Conservation (phyloP, 2,329 filamentous ascomycete genomes). For the Chaetomium sp. region DNA sequence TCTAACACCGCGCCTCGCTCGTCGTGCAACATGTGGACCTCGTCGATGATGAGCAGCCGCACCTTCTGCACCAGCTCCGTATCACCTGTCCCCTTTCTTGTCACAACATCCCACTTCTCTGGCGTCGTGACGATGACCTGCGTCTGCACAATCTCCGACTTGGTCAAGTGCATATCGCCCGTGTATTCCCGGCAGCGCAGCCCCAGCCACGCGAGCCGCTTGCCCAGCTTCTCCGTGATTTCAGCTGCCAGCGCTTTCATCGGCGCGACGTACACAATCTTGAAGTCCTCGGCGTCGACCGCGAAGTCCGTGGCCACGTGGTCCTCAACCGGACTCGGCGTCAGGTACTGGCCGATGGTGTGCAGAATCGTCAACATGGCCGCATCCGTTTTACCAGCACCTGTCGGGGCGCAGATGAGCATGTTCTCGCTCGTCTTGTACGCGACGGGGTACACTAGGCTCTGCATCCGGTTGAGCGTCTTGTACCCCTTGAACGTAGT, state of each 20-base stretch:
- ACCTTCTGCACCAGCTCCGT: constrained; percentile 98
- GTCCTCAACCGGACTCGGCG: constrained; percentile 71
- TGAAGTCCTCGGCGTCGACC: constrained; percentile 83
- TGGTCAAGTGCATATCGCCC: constrained; percentile 97
- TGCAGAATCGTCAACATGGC: constrained; percentile 96
- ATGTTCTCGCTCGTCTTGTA: constrained; percentile 97
- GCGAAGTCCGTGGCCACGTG: constrained; percentile 69
- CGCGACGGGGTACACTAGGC: constrained; percentile 87
- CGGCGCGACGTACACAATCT: constrained; percentile 96
- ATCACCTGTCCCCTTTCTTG: constrained; percentile 91
- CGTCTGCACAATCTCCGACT: constrained; percentile 88
- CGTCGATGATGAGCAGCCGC: constrained; percentile 90
- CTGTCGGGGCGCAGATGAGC: constrained; percentile 95
- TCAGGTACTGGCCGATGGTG: constrained; percentile 76
- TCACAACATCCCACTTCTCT: constrained; percentile 99
- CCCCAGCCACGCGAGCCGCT: constrained; percentile 86
- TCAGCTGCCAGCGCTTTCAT: constrained; percentile 98
- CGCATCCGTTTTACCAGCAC: constrained; percentile 97
- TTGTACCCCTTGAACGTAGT: constrained; percentile 95
- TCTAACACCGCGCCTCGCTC: constrained; percentile 94
- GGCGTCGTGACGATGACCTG: constrained; percentile 98
- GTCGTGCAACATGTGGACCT: constrained; percentile 99
- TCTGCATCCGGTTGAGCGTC: constrained; percentile 94
- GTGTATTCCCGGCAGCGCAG: constrained; percentile 90
- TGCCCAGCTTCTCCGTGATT: constrained; percentile 89